Evolutionary conservation across 768 basidiomycete genomes (phyloP), one percentile per base, ranked within the genome.

Genomic region (Lactarius trivialis): DNA sequence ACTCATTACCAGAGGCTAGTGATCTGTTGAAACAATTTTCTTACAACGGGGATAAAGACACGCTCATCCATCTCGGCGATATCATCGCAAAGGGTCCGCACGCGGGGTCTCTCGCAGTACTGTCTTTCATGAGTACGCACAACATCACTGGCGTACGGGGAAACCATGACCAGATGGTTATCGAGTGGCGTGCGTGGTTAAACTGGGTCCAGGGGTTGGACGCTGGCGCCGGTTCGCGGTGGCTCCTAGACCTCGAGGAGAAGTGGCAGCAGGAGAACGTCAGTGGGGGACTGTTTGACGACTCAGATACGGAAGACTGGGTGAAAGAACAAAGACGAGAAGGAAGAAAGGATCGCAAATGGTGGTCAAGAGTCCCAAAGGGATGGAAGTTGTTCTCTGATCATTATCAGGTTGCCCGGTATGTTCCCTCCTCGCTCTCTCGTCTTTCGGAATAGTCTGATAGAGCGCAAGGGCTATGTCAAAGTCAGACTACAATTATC

Each of bases 101-200:
- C 57, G 65, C 79, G 37, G 79, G 81, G n/a, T 88, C 89, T 0
- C 72, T 86, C 61, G 76, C 81, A 7, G 78, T 89, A 21, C 74
- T 96, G 9, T 73, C 77, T 7, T 91, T 82, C 72, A 79, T 97
- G 79, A 74, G 84, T 2, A 69, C 74, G 9, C 71, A 86, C 68
- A 81, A 84, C 60, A 77, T 92, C 48, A 80, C 80, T 26, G 93
- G 93, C 17, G 92, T 97, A 3, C 84, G 95, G 33, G 95, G 96
- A 0, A 98, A 98, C 71, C 92, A 98, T 70, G 95, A 98, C 75
- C 93, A 98, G 73, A 81, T 81, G 65, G 83, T 94, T 49, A 80
- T 98, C 50, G 89, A 96, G 74, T 97, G 95, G 95, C 79, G 85
- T 28, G 76, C 79, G 1, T 98, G 93, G 92, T 81, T 90, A 55